A percentile compares a stretch with the other conserved stretches of the same genome.
Conservation (phyloP, 1,139 yeast species). For the Suhomyces ambrosiae region DNA sequence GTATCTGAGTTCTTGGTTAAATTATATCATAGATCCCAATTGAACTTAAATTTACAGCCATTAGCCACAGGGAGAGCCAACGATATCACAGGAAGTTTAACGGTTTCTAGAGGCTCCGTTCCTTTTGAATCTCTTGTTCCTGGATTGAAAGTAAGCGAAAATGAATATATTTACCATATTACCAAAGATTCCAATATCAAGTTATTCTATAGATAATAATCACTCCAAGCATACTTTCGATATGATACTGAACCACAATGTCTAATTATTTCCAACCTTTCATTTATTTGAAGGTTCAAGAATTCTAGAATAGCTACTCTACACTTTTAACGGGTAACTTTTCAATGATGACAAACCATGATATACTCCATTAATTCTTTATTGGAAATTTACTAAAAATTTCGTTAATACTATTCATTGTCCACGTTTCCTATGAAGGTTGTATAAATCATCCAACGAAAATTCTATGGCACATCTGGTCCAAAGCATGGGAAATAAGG, state of each 20-base stretch:
- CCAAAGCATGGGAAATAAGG: slow-evolving; percentile 79
- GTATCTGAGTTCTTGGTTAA: slow-evolving; percentile 51
- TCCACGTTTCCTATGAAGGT: slow-evolving; percentile 45
- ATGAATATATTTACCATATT: slow-evolving; percentile 64
- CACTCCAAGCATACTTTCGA: background rate
- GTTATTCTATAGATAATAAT: slow-evolving; percentile 41
- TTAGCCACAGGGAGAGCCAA: slow-evolving; percentile 79
- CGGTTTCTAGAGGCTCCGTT: slow-evolving; percentile 55
- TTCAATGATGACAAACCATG: too few relatives aligned
- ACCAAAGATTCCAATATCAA: slow-evolving; percentile 56
- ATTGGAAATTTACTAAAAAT: slow-evolving; percentile 10
- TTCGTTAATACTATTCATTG: slow-evolving; percentile 9
- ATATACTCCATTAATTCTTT: too few relatives aligned
- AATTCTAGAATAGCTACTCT: too few relatives aligned
- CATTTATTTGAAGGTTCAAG: too few relatives aligned
- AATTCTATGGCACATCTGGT: slow-evolving; percentile 90
- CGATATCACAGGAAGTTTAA: slow-evolving; percentile 75
- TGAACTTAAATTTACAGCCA: slow-evolving; percentile 61
- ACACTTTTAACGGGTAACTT: too few relatives aligned
- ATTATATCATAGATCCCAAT: slow-evolving; percentile 50
- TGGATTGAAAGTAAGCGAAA: slow-evolving; percentile 47
- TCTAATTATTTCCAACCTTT: too few relatives aligned
- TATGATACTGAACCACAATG: background rate
- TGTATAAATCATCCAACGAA: slow-evolving; percentile 76
- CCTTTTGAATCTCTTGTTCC: slow-evolving; percentile 24